Conservation (phyloP, 345 rosid genomes). For the Sisymbrium irio region DNA sequence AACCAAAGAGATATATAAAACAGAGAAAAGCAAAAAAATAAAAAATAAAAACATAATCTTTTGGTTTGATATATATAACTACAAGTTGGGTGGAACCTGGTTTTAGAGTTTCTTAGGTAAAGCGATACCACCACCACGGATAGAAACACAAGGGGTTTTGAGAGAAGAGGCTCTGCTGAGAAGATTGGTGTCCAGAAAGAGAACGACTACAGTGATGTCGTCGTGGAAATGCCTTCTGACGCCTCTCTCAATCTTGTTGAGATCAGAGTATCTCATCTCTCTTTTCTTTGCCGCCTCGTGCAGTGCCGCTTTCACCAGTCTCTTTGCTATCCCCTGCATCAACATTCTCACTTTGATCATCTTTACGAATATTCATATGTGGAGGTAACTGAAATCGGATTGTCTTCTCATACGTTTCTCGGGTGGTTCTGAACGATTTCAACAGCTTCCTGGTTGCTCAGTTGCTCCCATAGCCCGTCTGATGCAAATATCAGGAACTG, state of each 20-base stretch:
- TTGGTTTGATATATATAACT: constrained; percentile 14
- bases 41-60: neutral
- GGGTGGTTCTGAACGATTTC: constrained; percentile 52
- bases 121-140: constrained; percentile 63
- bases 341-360: neutral
- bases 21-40: neutral
- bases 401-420: constrained; percentile 45
- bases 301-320: constrained; percentile 59
- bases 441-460: constrained; percentile 78
- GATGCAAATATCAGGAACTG: constrained; percentile 85
- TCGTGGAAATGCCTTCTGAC: constrained; percentile 49
- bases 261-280: constrained; percentile 70
- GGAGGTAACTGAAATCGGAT: neutral
- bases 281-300: constrained; percentile 38
- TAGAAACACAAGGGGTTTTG: constrained; percentile 51
- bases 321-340: constrained; percentile 60
- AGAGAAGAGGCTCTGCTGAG: constrained; percentile 44
- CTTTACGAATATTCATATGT: neutral
- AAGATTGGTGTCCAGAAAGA: constrained; percentile 55
- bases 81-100: constrained; percentile 10
- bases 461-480: constrained; percentile 91
- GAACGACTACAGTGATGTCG: constrained; percentile 59
- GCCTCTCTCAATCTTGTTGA: constrained; percentile 65
- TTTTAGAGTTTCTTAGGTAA: constrained; percentile 19
- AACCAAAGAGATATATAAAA: neutral